Conservation (phyloP, 2,329 filamentous ascomycete species). For the Aureobasidium leucospermi region DNA sequence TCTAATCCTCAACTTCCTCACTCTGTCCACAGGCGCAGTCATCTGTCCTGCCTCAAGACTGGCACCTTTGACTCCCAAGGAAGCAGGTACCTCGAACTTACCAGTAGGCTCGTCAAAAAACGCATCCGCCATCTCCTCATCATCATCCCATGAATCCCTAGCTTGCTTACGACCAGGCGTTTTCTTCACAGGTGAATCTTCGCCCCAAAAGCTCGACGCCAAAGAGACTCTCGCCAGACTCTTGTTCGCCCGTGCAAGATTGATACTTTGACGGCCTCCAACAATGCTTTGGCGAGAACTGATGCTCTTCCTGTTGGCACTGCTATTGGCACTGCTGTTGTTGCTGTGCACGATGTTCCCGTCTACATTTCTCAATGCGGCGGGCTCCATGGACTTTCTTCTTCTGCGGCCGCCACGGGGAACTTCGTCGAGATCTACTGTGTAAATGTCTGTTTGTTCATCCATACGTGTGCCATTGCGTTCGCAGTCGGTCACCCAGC, state of each 20-base stretch:
- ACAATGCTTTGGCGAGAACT: neutral
- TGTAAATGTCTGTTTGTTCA: constrained; percentile 27
- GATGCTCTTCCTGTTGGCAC: constrained; percentile 21
- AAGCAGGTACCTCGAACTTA: constrained; percentile 24
- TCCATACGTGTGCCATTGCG: constrained; percentile 23
- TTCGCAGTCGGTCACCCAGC: constrained; percentile 32
- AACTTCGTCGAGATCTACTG: constrained; percentile 27
- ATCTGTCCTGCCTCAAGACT: constrained; percentile 24
- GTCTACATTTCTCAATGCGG: constrained; percentile 23
- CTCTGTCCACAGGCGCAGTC: constrained; percentile 28
- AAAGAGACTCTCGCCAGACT: constrained; percentile 18
- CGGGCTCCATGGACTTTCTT: constrained; percentile 32
- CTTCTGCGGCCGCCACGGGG: constrained; percentile 24
- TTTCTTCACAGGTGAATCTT: constrained; percentile 14
- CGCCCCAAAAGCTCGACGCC: constrained; percentile 14
- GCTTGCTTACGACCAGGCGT: constrained; percentile 11
- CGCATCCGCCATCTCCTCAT: constrained; percentile 20
- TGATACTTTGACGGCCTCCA: constrained; percentile 15
- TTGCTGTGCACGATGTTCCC: constrained; percentile 25
- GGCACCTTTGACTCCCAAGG: constrained; percentile 17
- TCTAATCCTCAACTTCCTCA: constrained; percentile 26
- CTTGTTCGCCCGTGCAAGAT: constrained; percentile 13
- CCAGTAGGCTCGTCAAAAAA: constrained; percentile 17
- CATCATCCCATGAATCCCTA: constrained; percentile 20
- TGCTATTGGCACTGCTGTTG: constrained; percentile 24